phyloP scores from a whole-genome alignment of 2,329 filamentous ascomycete genomes.

The Colletotrichum somersetense region DNA sequence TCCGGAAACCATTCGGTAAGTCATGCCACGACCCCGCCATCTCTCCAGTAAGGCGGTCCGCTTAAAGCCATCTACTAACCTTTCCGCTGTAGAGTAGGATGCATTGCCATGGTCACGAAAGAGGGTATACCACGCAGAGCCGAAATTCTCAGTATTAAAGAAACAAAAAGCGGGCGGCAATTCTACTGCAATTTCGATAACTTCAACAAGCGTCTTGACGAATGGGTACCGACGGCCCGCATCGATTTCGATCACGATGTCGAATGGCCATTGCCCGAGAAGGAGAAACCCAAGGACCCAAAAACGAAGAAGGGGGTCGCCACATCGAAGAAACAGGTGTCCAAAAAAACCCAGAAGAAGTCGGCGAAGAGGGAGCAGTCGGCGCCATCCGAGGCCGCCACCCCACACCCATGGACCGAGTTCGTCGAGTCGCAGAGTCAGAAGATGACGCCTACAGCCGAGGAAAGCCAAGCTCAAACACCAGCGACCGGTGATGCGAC shows the following conservation, averaged over 20 bases:
- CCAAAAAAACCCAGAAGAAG: constrained; percentile 71
- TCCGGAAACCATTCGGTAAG: constrained; percentile 83
- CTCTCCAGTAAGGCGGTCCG: not conserved
- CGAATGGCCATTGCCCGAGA: constrained; percentile 95
- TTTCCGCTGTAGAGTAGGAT: constrained; percentile 58
- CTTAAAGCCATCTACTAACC: constrained; percentile 2
- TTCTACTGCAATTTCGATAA: constrained; percentile 99
- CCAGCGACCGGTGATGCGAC: constrained; percentile 58
- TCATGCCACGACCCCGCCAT: constrained; percentile 42
- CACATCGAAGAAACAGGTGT: constrained; percentile 66
- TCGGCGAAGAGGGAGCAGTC: constrained; percentile 68
- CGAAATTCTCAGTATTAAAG: constrained; percentile 95
- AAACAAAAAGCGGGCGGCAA: constrained; percentile 86
- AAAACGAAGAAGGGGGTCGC: constrained; percentile 80
- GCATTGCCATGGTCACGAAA: constrained; percentile 72
- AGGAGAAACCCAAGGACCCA: constrained; percentile 79
- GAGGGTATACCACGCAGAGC: constrained; percentile 91
- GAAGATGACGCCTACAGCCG: constrained; percentile 57
- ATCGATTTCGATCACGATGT: constrained; percentile 92
- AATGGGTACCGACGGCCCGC: constrained; percentile 87
- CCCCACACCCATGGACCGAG: constrained; percentile 67
- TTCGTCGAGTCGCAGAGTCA: constrained; percentile 62
- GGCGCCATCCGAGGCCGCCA: constrained; percentile 64
- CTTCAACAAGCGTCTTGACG: constrained; percentile 88
- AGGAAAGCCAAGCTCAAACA: constrained; percentile 61